phyloP scores from a whole-genome alignment of 1,139 yeast genomes.

The Debaryomycetaceae sp. region DNA sequence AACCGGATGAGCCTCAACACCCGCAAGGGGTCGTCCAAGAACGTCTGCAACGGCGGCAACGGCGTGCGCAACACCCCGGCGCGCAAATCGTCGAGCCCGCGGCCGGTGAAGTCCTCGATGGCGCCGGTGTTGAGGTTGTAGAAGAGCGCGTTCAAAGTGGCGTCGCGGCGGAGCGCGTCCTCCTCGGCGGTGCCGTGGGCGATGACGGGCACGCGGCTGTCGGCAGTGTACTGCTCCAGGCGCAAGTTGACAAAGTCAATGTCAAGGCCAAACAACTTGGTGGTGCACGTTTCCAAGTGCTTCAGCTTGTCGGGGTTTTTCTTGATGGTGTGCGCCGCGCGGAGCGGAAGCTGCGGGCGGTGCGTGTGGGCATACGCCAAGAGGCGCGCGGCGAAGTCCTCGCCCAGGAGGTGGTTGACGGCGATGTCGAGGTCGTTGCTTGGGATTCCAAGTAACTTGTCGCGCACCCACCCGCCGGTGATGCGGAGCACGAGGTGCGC shows the following conservation, averaged over 20 bases:
- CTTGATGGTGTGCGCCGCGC: constrained; percentile 73
- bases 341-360: constrained; percentile 41
- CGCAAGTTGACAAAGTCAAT: constrained; percentile 91
- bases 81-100: constrained; percentile 68
- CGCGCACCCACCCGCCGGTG: constrained; percentile 99
- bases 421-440: constrained; percentile 93
- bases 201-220: constrained; percentile 75
- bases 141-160: constrained; percentile 87
- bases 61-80: constrained; percentile 83
- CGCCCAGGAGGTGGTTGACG: constrained; percentile 77
- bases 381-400: constrained; percentile 71
- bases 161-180: constrained; percentile 92
- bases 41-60: constrained; percentile 75
- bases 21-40: constrained; percentile 88
- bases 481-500: constrained; percentile 55
- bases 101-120: constrained; percentile 81
- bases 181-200: constrained; percentile 85
- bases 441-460: constrained; percentile 73
- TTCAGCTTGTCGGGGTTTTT: constrained; percentile 93
- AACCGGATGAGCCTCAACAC: constrained; percentile 81
- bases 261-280: constrained; percentile 73
- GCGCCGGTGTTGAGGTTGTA: constrained; percentile 64
- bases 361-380: constrained; percentile 46
- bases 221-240: constrained; percentile 76
- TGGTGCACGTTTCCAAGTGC: constrained; percentile 94